Evolutionary conservation across 2,329 filamentous ascomycete species (phyloP), one percentile per base, ranked within the genome.

Genomic region (Ceratocystis diversiconidia): DNA sequence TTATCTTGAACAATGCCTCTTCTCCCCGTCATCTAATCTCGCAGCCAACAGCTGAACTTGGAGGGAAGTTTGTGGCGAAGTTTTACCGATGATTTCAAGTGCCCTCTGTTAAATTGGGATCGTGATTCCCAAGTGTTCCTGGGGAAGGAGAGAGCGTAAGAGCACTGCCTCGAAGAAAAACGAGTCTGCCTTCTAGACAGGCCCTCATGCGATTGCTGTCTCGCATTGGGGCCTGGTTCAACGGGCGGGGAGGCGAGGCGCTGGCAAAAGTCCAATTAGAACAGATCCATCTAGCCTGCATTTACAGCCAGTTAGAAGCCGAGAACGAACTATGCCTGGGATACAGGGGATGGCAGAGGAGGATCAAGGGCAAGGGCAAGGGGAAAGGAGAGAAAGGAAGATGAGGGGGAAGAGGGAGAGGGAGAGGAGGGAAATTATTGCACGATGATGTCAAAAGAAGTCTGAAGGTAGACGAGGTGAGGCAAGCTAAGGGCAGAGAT

Each of bases 391-490:
- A 32, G 36, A 48, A 19, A 52, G 17, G 36, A n/a, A 30, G 46
- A 44, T 2, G 61, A 25, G 61, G 41, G 17, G 41, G 28, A 44
- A 30, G 32, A 50, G 28, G 43, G 41, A 30, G 32, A 52, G 28
- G 44, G 43, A 15, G 25, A 22, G 25, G 52, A 22, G 15, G 52
- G 52, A 28, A 28, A 15, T 28, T 15, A 50, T 50, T 19, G 52
- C 44, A 63, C 44, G 62, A 55, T 63, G 41, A 62, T 30, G 61
- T 46, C 61, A 62, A 46, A 7, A 48, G 41, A 48, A 36, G 41
- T 10, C 10, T 17, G 30, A n/a, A 61, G 30, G 59, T 19, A 43
- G 59, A 61, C 3, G 30, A 61, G 30, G 30, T n/a, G 12, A n/a
- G 28, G 22, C 41, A 48, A 28, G 22, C n/a, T 10, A 7, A 63